Conservation (phyloP, 805 yeast genomes). For the Nakazawaea peltata region DNA sequence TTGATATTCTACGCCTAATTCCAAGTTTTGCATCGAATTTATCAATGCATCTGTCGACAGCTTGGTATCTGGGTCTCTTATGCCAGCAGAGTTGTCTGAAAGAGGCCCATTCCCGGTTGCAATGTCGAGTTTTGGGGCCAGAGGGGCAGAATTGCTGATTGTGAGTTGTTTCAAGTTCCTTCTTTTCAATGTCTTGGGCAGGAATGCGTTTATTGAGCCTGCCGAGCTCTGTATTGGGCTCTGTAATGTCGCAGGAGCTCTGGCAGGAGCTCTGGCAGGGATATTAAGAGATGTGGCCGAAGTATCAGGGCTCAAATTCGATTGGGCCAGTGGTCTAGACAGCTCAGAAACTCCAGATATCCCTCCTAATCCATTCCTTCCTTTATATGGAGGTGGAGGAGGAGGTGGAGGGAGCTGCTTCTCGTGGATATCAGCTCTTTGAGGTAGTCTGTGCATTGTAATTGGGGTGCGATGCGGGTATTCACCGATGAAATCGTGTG, state of each 20-base stretch:
- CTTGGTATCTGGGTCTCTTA: constrained; percentile 22
- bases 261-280: too few species aligned
- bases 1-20: constrained; percentile 46
- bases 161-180: constrained; percentile 53
- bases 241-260: too few species aligned
- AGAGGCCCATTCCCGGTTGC: not conserved
- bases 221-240: constrained; percentile 8
- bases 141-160: not conserved
- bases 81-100: too few species aligned
- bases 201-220: too few species aligned
- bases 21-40: constrained; percentile 38
- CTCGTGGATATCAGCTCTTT: constrained; percentile 5
- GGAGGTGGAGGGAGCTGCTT: constrained; percentile 9
- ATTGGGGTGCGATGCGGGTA: too few species aligned
- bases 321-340: too few species aligned
- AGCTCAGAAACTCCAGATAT: constrained; percentile 2
- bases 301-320: too few species aligned
- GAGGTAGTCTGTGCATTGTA: constrained; percentile 2
- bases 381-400: too few species aligned
- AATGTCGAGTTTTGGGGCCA: not conserved
- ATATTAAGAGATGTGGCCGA: too few species aligned
- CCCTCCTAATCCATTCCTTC: too few species aligned
- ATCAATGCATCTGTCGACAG: constrained; percentile 28
- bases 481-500: too few species aligned
- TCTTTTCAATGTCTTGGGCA: constrained; percentile 41